Evolutionary conservation across 192 early-diverging fungal species (phyloP).

Genomic region (Phlyctochytrium bullatum): DNA sequence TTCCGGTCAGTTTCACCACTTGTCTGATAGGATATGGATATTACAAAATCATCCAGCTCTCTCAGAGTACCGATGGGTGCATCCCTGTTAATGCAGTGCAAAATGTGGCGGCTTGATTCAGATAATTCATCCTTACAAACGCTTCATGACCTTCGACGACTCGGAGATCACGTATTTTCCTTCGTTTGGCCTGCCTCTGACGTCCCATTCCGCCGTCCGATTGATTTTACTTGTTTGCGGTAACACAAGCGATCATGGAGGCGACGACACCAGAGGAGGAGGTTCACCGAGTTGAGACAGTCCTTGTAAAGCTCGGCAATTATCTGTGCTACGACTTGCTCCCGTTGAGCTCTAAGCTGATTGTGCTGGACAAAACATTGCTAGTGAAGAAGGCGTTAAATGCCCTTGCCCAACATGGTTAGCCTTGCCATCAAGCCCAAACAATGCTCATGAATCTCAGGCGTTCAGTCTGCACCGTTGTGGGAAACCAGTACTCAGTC

Average conservation of each 20-base stretch:
- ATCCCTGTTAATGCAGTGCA: conserved; percentile 40
- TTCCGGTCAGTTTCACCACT: neutral
- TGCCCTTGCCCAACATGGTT: conserved; percentile 93
- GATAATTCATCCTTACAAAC: conserved; percentile 63
- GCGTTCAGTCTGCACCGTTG: conserved; percentile 89
- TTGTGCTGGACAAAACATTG: conserved; percentile 88
- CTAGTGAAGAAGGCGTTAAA: conserved; percentile 90
- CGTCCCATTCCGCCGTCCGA: neutral
- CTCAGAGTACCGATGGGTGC: neutral
- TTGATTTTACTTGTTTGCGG: neutral
- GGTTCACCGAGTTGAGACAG: neutral
- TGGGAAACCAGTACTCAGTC: conserved; percentile 77
- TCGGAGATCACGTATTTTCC: neutral
- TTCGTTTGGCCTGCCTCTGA: neutral
- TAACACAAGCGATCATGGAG: neutral
- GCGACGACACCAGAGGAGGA: neutral
- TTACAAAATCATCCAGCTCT: neutral
- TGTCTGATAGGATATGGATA: neutral
- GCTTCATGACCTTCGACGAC: conserved; percentile 32
- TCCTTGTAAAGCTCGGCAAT: neutral
- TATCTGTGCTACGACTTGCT: conserved; percentile 1
- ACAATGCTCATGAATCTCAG: too few relatives aligned
- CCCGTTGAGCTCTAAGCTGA: conserved; percentile 62
- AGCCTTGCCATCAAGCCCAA: too few relatives aligned
- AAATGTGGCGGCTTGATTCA: conserved; percentile 58